Percentiles rank a stretch among this genome's conserved stretches.
These are phyloP conservation scores for Porphyrellus cyaneotinctus DNA, from an alignment of 768 basidiomycete genomes.

Conservation along the genomic window DNA sequence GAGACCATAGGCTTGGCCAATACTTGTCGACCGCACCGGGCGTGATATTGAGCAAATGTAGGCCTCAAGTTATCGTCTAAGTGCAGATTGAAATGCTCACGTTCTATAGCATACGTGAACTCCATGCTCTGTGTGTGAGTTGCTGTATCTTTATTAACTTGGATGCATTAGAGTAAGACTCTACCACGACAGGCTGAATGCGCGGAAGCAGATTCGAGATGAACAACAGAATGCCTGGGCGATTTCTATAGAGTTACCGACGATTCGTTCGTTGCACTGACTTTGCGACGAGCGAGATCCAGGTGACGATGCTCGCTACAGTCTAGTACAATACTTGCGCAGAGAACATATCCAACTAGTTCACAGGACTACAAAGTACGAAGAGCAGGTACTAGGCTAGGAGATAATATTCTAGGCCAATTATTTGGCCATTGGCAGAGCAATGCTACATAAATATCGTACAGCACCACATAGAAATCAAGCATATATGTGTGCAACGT, in stretches of 20 bases:
- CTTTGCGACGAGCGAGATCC: too few species aligned
- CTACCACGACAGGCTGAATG: conserved; percentile 8
- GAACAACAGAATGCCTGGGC: not conserved
- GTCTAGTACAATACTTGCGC: too few species aligned
- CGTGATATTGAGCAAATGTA: conserved; percentile 14
- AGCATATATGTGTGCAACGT: not conserved
- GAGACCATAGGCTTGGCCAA: not conserved
- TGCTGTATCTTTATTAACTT: not conserved
- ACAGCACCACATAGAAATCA: not conserved
- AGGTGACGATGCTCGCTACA: too few species aligned
- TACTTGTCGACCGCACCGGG: conserved; percentile 6
- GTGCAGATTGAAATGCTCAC: not conserved
- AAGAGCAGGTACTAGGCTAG: not conserved
- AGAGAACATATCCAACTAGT: too few species aligned
- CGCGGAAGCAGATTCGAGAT: conserved; percentile 13
- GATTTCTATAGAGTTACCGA: not conserved
- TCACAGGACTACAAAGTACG: too few species aligned
- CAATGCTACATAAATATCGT: not conserved
- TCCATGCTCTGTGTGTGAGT: conserved; percentile 24
- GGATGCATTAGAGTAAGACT: not conserved
- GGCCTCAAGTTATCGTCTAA: not conserved
- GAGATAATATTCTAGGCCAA: not conserved
- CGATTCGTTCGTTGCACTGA: too few species aligned
- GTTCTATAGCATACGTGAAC: conserved; percentile 17
- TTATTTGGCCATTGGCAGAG: not conserved